Conservation (phyloP, 2,329 filamentous ascomycete genomes). For the Laburnicola sp. region DNA sequence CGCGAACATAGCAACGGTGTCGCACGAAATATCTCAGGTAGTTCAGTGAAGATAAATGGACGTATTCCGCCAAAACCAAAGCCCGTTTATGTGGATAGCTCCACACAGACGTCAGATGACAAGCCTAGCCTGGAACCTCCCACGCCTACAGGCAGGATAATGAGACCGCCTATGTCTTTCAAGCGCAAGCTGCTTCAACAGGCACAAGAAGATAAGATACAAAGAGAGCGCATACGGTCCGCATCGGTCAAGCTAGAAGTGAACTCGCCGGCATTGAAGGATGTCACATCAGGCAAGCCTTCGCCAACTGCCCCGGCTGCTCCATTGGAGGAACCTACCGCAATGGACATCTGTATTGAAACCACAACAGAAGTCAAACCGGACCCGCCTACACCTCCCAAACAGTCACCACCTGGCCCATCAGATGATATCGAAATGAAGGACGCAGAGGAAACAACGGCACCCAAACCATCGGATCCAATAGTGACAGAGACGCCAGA, state of each 20-base stretch:
- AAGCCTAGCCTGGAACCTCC: slow-evolving; percentile 11
- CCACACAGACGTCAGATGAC: slow-evolving; percentile 39
- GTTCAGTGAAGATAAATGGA: slow-evolving; percentile 47
- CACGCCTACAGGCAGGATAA: slow-evolving; percentile 21
- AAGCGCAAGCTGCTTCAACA: slow-evolving; percentile 44
- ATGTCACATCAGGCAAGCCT: slow-evolving; percentile 38
- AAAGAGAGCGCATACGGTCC: slow-evolving; percentile 43
- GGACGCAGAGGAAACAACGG: slow-evolving; percentile 37
- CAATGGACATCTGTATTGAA: slow-evolving; percentile 34
- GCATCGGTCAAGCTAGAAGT: slow-evolving; percentile 40
- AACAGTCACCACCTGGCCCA: slow-evolving; percentile 22
- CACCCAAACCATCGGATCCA: slow-evolving; percentile 20
- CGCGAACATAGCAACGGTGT: slow-evolving; percentile 42
- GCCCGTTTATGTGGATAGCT: slow-evolving; percentile 39
- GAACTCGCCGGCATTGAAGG: slow-evolving; percentile 37
- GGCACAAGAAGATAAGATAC: slow-evolving; percentile 43
- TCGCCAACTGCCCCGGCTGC: slow-evolving; percentile 33
- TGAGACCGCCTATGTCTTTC: slow-evolving; percentile 41
- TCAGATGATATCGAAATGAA: slow-evolving; percentile 52
- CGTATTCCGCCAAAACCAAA: slow-evolving; percentile 32
- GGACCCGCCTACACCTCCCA: slow-evolving; percentile 30
- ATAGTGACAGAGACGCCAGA: slow-evolving; percentile 38
- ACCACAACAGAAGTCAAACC: slow-evolving; percentile 20
- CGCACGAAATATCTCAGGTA: slow-evolving; percentile 40
- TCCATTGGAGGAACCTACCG: slow-evolving; percentile 27